phyloP scores from a whole-genome alignment of 2,329 filamentous ascomycete genomes.

The Hymenoscyphus repandus region DNA sequence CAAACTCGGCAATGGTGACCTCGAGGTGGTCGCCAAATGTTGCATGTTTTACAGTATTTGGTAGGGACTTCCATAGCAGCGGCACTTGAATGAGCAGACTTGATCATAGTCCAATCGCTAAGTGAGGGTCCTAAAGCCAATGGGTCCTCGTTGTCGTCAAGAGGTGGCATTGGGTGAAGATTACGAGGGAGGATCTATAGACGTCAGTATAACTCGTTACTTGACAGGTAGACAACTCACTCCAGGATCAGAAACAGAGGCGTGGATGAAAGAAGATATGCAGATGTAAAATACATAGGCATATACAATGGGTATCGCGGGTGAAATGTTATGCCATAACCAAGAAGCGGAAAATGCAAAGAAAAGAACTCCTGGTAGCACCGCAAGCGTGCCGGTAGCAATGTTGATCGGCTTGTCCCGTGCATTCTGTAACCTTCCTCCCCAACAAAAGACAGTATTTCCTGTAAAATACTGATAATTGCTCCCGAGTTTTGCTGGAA shows the following conservation, averaged over 20 bases:
- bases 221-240: slow-evolving; percentile 51
- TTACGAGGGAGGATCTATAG: slow-evolving; percentile 89
- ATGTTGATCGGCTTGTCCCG: slow-evolving; percentile 84
- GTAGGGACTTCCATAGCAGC: slow-evolving; percentile 96
- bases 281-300: slow-evolving; percentile 89
- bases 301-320: slow-evolving; percentile 82
- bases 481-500: slow-evolving; percentile 45
- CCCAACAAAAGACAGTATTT: slow-evolving; percentile 84
- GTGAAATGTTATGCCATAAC: slow-evolving; percentile 84
- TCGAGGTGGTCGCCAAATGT: slow-evolving; percentile 92
- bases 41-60: slow-evolving; percentile 97
- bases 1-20: slow-evolving; percentile 95
- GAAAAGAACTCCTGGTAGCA: slow-evolving; percentile 76
- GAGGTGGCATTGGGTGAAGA: slow-evolving; percentile 78
- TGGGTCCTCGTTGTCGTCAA: slow-evolving; percentile 72
- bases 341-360: slow-evolving; percentile 73
- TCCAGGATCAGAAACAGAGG: slow-evolving; percentile 86
- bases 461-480: slow-evolving; percentile 93
- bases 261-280: slow-evolving; percentile 89
- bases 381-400: slow-evolving; percentile 73
- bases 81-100: slow-evolving; percentile 65
- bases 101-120: slow-evolving; percentile 91
- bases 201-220: slow-evolving; percentile 15
- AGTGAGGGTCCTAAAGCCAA: slow-evolving; percentile 76
- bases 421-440: slow-evolving; percentile 84